Base-by-base conservation (phyloP, 108 stramenopile species). In the Skeletonema tropicum region DNA sequence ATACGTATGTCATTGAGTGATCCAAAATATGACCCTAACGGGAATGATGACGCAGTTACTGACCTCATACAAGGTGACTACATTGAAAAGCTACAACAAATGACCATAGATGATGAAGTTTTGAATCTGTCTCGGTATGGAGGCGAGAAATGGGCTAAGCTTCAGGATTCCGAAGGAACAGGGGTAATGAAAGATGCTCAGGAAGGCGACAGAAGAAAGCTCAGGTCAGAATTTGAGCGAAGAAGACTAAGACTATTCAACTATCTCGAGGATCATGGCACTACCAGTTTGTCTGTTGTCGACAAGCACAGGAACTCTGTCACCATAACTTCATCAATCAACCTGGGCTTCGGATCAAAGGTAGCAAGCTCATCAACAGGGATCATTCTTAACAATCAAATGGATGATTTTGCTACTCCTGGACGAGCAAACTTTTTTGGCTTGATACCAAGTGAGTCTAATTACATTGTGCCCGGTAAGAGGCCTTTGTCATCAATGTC, bases 1-100 rank as follows among this genome's bases (percentile, higher is more conserved):
- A 93, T 96, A 59, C 87, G 94, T 6, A 93, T 96, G 92, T 84
- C 84, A 1, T 58, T 96, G 79, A 86, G 87, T 57, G 95, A 96
- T 72, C 95, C 95, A 13, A 82, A 57, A 11, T 93, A 83, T 67
- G 57, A 68, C 25, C 38, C 35, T 19, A 74, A 87, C 11, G 60
- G 33, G 14, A 87, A 68, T 58, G 35, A 30, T 0, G 75, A 79
- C 62, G 91, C 89, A 4, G 84, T 87, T 87, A 60, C 69, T 12
- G 92, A 91, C 64, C 55, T 96, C 15, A 70, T 88, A 2, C 11
- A 32, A 26, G 80, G 75, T 7, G 35, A 33, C 1, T 92, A 86
- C 71, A 93, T 96, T 86, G 88, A 91, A 63, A 48, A 39, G 10
- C 75, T 95, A 31, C 72, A 85, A 14, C 32, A 41, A 38, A 73